Evolutionary conservation across 345 rosid species (phyloP).

Genomic region (Crucihimalaya himalaica): DNA sequence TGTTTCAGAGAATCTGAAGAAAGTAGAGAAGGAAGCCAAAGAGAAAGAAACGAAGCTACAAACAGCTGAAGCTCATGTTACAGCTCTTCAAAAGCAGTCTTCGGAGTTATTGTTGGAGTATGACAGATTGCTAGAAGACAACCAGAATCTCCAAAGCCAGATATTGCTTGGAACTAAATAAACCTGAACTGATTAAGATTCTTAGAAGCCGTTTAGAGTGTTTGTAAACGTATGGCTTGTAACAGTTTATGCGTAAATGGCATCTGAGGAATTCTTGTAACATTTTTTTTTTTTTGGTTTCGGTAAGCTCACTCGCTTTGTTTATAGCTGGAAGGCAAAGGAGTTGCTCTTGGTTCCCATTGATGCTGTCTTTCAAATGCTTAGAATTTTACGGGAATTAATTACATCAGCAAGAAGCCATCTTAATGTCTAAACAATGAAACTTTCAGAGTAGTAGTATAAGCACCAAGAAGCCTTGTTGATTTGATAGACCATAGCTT

Average conservation of each 20-base stretch:
- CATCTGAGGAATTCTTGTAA: not conserved
- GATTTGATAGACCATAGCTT: not conserved
- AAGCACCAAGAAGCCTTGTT: not conserved
- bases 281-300: not conserved
- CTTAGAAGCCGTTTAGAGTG: not conserved
- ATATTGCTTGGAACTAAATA: slow-evolving; percentile 17
- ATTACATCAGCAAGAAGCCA: not conserved
- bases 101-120: slow-evolving; percentile 86
- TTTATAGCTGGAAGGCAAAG: not conserved
- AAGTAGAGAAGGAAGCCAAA: slow-evolving; percentile 62
- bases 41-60: slow-evolving; percentile 70
- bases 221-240: slow-evolving; percentile 2
- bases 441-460: not conserved
- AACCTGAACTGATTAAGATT: slow-evolving; percentile 9
- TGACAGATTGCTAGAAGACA: slow-evolving; percentile 79
- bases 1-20: slow-evolving; percentile 59
- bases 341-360: not conserved
- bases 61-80: slow-evolving; percentile 81
- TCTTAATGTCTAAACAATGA: not conserved
- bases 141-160: slow-evolving; percentile 81
- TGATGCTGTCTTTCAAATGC: not conserved
- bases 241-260: slow-evolving; percentile 3
- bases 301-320: not conserved
- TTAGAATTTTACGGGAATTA: not conserved
- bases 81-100: slow-evolving; percentile 79